phyloP scores from a whole-genome alignment of 768 basidiomycete species.

The Lyophyllum decastes region DNA sequence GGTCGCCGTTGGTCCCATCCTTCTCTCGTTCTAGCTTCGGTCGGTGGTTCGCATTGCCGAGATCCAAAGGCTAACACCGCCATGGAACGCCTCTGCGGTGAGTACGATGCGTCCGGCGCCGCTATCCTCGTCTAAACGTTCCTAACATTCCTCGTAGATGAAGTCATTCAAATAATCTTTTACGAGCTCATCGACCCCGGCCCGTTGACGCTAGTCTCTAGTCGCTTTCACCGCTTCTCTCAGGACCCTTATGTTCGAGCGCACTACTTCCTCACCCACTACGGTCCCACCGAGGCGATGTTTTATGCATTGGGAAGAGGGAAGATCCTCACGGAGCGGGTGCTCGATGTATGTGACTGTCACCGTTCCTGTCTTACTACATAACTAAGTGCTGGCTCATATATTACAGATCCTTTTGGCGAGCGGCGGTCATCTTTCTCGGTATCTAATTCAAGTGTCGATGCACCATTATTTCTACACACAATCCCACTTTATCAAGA shows the following conservation, averaged over 20 bases:
- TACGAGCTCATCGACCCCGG: conserved; percentile 71
- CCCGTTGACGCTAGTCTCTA: conserved; percentile 55
- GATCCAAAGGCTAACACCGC: conserved; percentile 16
- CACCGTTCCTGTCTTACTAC: conserved; percentile 13
- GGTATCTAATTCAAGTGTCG: conserved; percentile 77
- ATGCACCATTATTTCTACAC: conserved; percentile 80
- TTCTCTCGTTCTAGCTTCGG: conserved; percentile 11
- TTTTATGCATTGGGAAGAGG: conserved; percentile 78
- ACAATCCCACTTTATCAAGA: conserved; percentile 73
- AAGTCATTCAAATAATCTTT: conserved; percentile 73
- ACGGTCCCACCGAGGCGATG: conserved; percentile 69
- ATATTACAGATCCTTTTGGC: conserved; percentile 62
- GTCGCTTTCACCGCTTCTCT: conserved; percentile 62
- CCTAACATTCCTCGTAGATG: conserved; percentile 36
- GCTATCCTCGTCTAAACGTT: conserved; percentile 5
- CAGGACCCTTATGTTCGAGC: conserved; percentile 77
- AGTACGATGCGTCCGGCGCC: conserved; percentile 24
- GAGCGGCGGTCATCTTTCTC: conserved; percentile 77
- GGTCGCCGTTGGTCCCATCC: conserved; percentile 8
- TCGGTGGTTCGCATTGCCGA: conserved; percentile 12
- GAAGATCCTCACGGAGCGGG: conserved; percentile 59
- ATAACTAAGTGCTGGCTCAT: conserved; percentile 15
- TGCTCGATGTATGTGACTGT: conserved; percentile 64
- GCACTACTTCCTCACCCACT: conserved; percentile 74
- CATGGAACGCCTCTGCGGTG: conserved; percentile 73